These are phyloP conservation scores for Mesostigma viride DNA, from an alignment of 139 green algal genomes.

Conservation along the genomic window DNA sequence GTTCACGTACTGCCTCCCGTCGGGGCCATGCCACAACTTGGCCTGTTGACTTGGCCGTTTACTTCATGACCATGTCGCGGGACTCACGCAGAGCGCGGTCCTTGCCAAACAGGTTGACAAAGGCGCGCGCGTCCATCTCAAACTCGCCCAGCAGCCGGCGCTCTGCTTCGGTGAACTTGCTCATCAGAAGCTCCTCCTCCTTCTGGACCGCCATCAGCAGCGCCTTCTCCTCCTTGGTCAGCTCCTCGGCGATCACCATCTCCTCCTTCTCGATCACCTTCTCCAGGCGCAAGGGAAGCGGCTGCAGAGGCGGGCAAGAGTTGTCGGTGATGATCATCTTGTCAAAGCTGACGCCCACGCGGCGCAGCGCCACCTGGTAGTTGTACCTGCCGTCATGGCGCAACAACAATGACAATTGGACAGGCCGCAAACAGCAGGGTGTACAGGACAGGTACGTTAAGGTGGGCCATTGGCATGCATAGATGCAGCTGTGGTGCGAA, in stretches of 20 bases:
- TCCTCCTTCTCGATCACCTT: slow-evolving; percentile 18
- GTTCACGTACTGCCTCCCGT: no score
- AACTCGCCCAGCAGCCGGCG: slow-evolving; percentile 11
- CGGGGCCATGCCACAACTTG: no score
- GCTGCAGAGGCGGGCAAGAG: slow-evolving; percentile 51
- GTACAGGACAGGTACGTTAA: not conserved
- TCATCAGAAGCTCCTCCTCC: slow-evolving; percentile 17
- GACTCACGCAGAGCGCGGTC: no score
- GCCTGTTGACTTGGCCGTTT: no score
- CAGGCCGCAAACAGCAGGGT: not conserved
- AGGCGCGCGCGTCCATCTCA: no score
- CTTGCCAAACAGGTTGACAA: slow-evolving; percentile 11
- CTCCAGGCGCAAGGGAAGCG: slow-evolving; percentile 25
- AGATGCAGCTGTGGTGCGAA: not conserved
- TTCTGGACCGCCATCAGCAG: slow-evolving; percentile 11
- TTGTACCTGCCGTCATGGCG: not conserved
- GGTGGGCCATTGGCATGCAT: not conserved
- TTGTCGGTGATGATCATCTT: slow-evolving; percentile 74
- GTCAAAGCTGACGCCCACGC: slow-evolving; percentile 44
- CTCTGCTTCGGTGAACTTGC: slow-evolving; percentile 19
- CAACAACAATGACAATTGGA: no score
- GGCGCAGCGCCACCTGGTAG: not conserved
- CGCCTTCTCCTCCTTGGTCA: slow-evolving; percentile 12
- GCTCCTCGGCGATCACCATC: slow-evolving; percentile 2
- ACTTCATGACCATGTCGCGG: no score